Conservation (phyloP, 805 yeast species). For the Ogataea haglerorum region DNA sequence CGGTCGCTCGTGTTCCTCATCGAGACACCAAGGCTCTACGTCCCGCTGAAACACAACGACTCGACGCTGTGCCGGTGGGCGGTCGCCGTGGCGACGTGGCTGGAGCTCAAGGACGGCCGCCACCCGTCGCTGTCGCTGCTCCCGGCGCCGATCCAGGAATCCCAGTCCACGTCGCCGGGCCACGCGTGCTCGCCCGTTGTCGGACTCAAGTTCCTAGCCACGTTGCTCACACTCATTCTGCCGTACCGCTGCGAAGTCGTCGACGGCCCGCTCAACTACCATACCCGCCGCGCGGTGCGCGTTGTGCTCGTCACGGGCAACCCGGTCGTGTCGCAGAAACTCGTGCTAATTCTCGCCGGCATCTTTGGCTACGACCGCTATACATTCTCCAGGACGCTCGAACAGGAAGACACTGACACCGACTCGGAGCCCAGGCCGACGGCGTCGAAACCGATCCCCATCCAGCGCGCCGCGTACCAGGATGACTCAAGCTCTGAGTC, state of each 20-base stretch:
- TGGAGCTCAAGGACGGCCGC: slow-evolving; percentile 49
- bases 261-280: slow-evolving; percentile 31
- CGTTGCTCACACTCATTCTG: slow-evolving; percentile 42
- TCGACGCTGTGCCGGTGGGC: slow-evolving; percentile 49
- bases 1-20: slow-evolving; percentile 38
- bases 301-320: slow-evolving; percentile 54
- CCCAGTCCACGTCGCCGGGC: slow-evolving; percentile 4
- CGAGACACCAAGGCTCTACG: slow-evolving; percentile 46
- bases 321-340: slow-evolving; percentile 53
- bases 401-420: slow-evolving; percentile 4
- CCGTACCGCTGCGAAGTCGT: slow-evolving; percentile 38
- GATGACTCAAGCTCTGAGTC: slow-evolving; percentile 7
- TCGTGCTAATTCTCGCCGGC: slow-evolving; percentile 51
- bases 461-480: slow-evolving; percentile 12
- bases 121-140: slow-evolving; percentile 7
- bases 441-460: slow-evolving; percentile 23
- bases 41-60: slow-evolving; percentile 38
- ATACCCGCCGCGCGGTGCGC: slow-evolving; percentile 33
- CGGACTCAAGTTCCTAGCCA: slow-evolving; percentile 41
- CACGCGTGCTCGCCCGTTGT: neutral
- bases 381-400: neutral
- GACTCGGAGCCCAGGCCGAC: slow-evolving; percentile 4
- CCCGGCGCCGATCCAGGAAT: slow-evolving; percentile 6
- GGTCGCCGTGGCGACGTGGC: slow-evolving; percentile 49
- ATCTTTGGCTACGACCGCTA: slow-evolving; percentile 38